Conservation (phyloP, 768 basidiomycete genomes). For the Tephrocybe rancida region DNA sequence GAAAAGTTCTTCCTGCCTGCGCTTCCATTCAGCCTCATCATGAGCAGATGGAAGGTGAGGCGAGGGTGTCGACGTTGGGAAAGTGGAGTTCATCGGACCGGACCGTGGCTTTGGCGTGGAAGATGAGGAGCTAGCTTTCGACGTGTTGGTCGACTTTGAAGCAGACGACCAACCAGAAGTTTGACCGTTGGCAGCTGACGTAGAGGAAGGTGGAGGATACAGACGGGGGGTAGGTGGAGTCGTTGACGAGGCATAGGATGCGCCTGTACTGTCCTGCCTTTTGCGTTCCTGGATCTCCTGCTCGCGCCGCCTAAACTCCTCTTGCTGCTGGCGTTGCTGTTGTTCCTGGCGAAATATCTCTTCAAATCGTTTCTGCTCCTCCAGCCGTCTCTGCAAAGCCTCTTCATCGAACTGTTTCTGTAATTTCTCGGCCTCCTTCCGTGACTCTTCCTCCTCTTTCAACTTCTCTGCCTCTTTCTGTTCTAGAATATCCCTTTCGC, state of each 20-base stretch:
- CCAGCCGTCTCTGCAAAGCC: conserved; percentile 23
- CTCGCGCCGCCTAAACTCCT: conserved; percentile 44
- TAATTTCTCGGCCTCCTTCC: conserved; percentile 24
- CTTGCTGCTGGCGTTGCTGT: conserved; percentile 34
- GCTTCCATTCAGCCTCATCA: conserved; percentile 59
- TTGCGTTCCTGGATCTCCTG: conserved; percentile 50
- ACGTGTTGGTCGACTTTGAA: conserved; percentile 25
- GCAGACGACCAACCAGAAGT: conserved; percentile 28
- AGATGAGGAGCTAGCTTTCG: conserved; percentile 26
- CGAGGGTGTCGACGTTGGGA: conserved; percentile 21
- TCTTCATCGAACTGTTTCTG: conserved; percentile 23
- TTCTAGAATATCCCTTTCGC: conserved; percentile 26
- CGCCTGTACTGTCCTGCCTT: conserved; percentile 43
- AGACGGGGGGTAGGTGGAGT: conserved; percentile 9
- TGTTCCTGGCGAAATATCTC: conserved; percentile 26
- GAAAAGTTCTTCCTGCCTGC: conserved; percentile 64
- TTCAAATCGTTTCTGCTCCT: conserved; percentile 65
- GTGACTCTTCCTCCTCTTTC: conserved; percentile 27
- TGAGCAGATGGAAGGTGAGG: conserved; percentile 17
- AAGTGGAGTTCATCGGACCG: conserved; percentile 36
- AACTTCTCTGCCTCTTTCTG: conserved; percentile 29
- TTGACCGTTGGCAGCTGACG: conserved; percentile 27
- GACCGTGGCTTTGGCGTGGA: conserved; percentile 23
- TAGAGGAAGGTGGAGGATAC: conserved; percentile 5
- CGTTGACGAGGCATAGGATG: conserved; percentile 20